Evolutionary conservation across 129 eudicot genomes (phyloP).

Genomic region (Chrysanthemum seticuspe): DNA sequence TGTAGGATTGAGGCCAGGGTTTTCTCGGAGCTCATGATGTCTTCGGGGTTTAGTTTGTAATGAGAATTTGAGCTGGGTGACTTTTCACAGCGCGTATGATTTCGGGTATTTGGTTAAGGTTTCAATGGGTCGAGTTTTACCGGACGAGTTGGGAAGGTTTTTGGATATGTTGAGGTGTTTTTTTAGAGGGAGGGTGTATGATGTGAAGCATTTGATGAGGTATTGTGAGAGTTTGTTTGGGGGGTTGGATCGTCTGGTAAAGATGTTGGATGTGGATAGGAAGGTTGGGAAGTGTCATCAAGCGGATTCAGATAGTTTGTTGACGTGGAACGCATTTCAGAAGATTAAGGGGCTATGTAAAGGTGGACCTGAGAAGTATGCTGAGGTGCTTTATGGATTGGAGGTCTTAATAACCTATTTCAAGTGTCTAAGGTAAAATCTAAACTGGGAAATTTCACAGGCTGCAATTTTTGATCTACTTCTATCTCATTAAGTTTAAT

Average conservation of each 20-base stretch:
- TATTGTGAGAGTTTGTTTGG: constrained; percentile 65
- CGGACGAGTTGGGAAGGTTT: constrained; percentile 39
- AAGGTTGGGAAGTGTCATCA: constrained; percentile 73
- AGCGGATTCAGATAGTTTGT: constrained; percentile 82
- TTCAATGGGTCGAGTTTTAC: constrained; percentile 43
- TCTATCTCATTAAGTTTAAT: no score
- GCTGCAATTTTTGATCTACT: no score
- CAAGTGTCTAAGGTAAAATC: no score
- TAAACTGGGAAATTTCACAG: no score
- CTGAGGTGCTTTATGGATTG: constrained; percentile 67
- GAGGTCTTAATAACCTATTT: constrained; percentile 31
- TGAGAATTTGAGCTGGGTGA: constrained; percentile 55
- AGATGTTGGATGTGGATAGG: constrained; percentile 45
- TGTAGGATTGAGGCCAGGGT: constrained; percentile 33
- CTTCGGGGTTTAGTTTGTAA: constrained; percentile 64
- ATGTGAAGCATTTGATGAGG: constrained; percentile 75
- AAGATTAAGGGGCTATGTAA: constrained; percentile 48
- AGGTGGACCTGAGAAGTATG: constrained; percentile 51
- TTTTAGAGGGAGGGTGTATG: constrained; percentile 68
- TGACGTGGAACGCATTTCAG: constrained; percentile 78
- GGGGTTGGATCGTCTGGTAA: constrained; percentile 75
- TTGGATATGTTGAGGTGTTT: constrained; percentile 38
- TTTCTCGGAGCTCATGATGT: constrained; percentile 68
- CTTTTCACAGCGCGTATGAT: constrained; percentile 84
- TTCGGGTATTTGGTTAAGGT: constrained; percentile 71